phyloP scores from a whole-genome alignment of 2,329 filamentous ascomycete genomes.

The Ophiostoma novo-ulmi region DNA sequence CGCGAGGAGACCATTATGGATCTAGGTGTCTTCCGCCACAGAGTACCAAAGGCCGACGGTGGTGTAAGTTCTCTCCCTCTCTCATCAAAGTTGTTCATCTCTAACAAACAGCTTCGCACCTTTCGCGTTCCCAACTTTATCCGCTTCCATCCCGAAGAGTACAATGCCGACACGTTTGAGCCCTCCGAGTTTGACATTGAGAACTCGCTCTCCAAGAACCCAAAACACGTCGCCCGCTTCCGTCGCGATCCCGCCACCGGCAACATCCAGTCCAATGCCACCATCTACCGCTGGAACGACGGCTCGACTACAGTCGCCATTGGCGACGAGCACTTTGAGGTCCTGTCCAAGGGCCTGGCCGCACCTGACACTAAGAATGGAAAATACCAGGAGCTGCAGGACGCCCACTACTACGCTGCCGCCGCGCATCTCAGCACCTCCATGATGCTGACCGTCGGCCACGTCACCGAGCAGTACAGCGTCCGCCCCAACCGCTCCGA shows the following conservation, averaged over 20 bases:
- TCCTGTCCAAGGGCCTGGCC: slow-evolving; percentile 64
- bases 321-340: slow-evolving; percentile 69
- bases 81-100: neutral
- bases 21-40: slow-evolving; percentile 62
- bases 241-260: slow-evolving; percentile 61
- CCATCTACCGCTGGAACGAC: slow-evolving; percentile 72
- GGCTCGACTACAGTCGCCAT: slow-evolving; percentile 71
- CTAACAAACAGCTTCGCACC: slow-evolving; percentile 54
- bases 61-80: neutral
- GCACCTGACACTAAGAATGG: slow-evolving; percentile 43
- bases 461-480: slow-evolving; percentile 67
- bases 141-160: slow-evolving; percentile 62
- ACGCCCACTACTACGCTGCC: slow-evolving; percentile 71
- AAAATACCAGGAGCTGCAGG: slow-evolving; percentile 58
- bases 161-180: slow-evolving; percentile 61
- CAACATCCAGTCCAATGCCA: slow-evolving; percentile 67
- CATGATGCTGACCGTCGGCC: slow-evolving; percentile 66
- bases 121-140: slow-evolving; percentile 69
- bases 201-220: slow-evolving; percentile 50
- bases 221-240: slow-evolving; percentile 64
- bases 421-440: slow-evolving; percentile 64
- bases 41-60: slow-evolving; percentile 52
- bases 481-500: slow-evolving; percentile 62
- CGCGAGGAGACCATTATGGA: slow-evolving; percentile 57
- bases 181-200: slow-evolving; percentile 51